These are phyloP conservation scores for Pleurotus djamor DNA, from an alignment of 768 basidiomycete species.

Conservation along the genomic window DNA sequence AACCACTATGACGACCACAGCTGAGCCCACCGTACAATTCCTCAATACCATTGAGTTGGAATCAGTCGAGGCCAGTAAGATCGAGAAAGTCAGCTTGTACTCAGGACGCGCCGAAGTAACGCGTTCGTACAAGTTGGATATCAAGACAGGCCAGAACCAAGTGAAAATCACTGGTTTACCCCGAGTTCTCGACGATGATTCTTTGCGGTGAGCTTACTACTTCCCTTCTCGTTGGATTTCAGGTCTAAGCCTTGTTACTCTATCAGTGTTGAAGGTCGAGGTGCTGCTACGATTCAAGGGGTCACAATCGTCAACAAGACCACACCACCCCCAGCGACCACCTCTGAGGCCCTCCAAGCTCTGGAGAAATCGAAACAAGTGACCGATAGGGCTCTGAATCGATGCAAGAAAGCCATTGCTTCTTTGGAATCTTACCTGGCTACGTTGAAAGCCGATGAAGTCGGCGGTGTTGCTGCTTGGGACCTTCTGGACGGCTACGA, in stretches of 20 bases:
- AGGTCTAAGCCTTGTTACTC: neutral
- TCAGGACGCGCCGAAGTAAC: slow-evolving; percentile 32
- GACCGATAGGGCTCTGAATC: slow-evolving; percentile 16
- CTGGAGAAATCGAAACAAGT: slow-evolving; percentile 14
- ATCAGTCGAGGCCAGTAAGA: slow-evolving; percentile 25
- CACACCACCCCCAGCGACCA: slow-evolving; percentile 7
- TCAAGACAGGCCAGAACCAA: slow-evolving; percentile 29
- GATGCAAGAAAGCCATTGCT: slow-evolving; percentile 17
- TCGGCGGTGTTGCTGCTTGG: slow-evolving; percentile 17
- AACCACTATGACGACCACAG: neutral
- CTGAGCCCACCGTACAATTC: neutral
- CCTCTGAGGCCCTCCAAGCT: slow-evolving; percentile 18
- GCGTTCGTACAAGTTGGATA: slow-evolving; percentile 25
- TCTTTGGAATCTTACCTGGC: slow-evolving; percentile 23
- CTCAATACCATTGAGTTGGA: slow-evolving; percentile 18
- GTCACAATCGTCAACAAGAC: slow-evolving; percentile 22
- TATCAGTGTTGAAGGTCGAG: slow-evolving; percentile 29
- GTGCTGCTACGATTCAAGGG: slow-evolving; percentile 32
- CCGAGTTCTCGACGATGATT: slow-evolving; percentile 21
- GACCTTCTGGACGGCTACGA: slow-evolving; percentile 18
- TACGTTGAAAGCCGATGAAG: slow-evolving; percentile 20
- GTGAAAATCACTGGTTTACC: slow-evolving; percentile 29
- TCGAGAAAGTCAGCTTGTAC: slow-evolving; percentile 30
- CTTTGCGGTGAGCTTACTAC: slow-evolving; percentile 21
- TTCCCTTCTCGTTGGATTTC: neutral